A percentile compares a stretch with the other conserved stretches of the same genome.
phyloP scores from a whole-genome alignment of 148 eudicot species.

The Persicaria maculosa region DNA sequence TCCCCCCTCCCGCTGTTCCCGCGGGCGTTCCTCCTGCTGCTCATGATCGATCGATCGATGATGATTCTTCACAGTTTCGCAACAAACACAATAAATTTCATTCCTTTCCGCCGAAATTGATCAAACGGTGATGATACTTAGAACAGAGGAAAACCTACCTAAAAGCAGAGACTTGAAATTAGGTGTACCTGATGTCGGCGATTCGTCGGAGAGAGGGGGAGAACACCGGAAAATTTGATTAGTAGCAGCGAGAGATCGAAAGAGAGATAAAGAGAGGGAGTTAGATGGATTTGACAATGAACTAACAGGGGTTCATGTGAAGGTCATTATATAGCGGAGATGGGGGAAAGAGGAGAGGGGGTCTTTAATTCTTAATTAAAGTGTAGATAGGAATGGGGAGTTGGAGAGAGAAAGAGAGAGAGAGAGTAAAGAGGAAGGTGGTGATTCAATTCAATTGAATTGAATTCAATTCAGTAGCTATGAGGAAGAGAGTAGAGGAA shows the following conservation, averaged over 20 bases:
- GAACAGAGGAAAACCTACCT: not conserved
- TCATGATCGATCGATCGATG: not conserved
- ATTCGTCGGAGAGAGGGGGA: not conserved
- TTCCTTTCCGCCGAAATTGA: too few relatives aligned
- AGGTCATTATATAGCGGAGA: slow-evolving; percentile 30
- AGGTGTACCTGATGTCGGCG: not conserved
- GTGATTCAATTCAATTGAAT: slow-evolving; percentile 14
- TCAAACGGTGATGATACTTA: not conserved
- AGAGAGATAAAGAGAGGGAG: not conserved
- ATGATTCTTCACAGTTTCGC: not conserved
- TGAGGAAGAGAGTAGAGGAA: slow-evolving; percentile 10
- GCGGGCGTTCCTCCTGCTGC: not conserved
- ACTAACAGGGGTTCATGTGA: slow-evolving; percentile 20
- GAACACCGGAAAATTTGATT: not conserved
- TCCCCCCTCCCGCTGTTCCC: slow-evolving; percentile 6
- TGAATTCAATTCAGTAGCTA: slow-evolving; percentile 18
- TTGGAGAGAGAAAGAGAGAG: slow-evolving; percentile 8
- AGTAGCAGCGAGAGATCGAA: not conserved
- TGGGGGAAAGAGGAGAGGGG: slow-evolving; percentile 11
- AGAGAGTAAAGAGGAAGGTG: slow-evolving; percentile 11
- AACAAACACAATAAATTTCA: too few relatives aligned
- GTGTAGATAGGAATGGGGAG: slow-evolving; percentile 15
- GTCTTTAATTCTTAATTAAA: slow-evolving; percentile 32
- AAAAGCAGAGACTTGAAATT: not conserved
- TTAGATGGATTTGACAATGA: slow-evolving; percentile 10